Evolutionary conservation across 2,329 filamentous ascomycete genomes (phyloP).

Genomic region (Xylaria sp.): DNA sequence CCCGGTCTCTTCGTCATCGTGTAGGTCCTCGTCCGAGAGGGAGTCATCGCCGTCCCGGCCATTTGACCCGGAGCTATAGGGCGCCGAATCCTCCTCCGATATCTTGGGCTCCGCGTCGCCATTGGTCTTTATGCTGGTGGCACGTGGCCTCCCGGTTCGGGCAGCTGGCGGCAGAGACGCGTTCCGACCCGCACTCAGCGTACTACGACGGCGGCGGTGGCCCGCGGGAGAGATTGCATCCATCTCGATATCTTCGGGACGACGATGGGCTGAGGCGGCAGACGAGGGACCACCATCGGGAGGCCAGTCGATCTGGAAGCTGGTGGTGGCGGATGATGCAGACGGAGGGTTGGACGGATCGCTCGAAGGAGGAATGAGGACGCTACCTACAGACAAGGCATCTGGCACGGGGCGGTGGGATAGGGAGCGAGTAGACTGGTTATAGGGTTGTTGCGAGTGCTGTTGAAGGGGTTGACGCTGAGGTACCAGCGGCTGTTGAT

Average conservation of each 20-base stretch:
- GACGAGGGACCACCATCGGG: constrained; percentile 38
- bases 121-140: constrained; percentile 38
- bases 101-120: constrained; percentile 52
- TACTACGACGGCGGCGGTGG: constrained; percentile 62
- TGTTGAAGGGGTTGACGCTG: constrained; percentile 27
- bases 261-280: constrained; percentile 34
- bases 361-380: constrained; percentile 17
- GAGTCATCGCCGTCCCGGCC: constrained; percentile 54
- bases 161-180: constrained; percentile 29
- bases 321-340: constrained; percentile 43
- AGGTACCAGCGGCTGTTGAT: constrained; percentile 28
- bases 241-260: constrained; percentile 59
- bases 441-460: constrained; percentile 28
- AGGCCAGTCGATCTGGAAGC: constrained; percentile 42
- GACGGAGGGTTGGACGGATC: constrained; percentile 41
- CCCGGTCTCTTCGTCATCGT: constrained; percentile 89
- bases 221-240: constrained; percentile 54
- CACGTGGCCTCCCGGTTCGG: constrained; percentile 35
- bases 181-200: constrained; percentile 52
- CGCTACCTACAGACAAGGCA: constrained; percentile 14
- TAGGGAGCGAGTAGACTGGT: constrained; percentile 33
- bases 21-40: constrained; percentile 72
- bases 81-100: constrained; percentile 48
- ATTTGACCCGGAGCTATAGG: constrained; percentile 36
- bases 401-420: constrained; percentile 16